These are phyloP conservation scores for Mycosphaerella arachidis DNA, from an alignment of 2,329 filamentous ascomycete genomes.

Conservation along the genomic window DNA sequence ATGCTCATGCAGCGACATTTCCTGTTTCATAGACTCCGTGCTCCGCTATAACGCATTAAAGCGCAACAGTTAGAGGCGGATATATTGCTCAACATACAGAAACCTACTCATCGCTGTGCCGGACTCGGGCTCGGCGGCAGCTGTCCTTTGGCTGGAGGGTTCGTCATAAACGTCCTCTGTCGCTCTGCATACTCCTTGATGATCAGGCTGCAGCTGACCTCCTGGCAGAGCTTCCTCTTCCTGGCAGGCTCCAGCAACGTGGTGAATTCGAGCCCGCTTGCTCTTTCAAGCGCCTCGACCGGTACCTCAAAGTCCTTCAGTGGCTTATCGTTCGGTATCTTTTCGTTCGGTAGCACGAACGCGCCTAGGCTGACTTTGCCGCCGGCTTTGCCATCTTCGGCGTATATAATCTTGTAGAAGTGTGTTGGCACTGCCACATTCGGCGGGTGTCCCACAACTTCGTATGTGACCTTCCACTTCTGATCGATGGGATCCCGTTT, in stretches of 20 bases:
- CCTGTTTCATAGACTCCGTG: slow-evolving; percentile 13
- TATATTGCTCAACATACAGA: slow-evolving; percentile 1
- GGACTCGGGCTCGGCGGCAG: slow-evolving; percentile 17
- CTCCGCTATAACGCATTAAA: slow-evolving; percentile 6
- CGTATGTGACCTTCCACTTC: slow-evolving; percentile 94
- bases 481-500: slow-evolving; percentile 74
- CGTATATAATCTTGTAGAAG: slow-evolving; percentile 99
- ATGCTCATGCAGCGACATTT: neutral
- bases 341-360: slow-evolving; percentile 90
- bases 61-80: neutral
- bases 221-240: slow-evolving; percentile 75
- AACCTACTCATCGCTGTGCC: slow-evolving; percentile 11
- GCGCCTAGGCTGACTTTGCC: slow-evolving; percentile 85
- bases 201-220: slow-evolving; percentile 76
- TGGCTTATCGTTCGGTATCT: slow-evolving; percentile 81
- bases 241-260: slow-evolving; percentile 68
- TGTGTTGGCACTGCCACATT: slow-evolving; percentile 95
- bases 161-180: slow-evolving; percentile 44
- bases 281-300: slow-evolving; percentile 84
- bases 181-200: slow-evolving; percentile 71
- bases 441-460: slow-evolving; percentile 89
- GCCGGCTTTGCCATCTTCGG: slow-evolving; percentile 66
- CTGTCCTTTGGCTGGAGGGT: slow-evolving; percentile 27
- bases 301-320: slow-evolving; percentile 92
- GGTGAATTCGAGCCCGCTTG: slow-evolving; percentile 88